phyloP scores from a whole-genome alignment of 2,329 filamentous ascomycete genomes.

The Acephala macrosclerotiorum region DNA sequence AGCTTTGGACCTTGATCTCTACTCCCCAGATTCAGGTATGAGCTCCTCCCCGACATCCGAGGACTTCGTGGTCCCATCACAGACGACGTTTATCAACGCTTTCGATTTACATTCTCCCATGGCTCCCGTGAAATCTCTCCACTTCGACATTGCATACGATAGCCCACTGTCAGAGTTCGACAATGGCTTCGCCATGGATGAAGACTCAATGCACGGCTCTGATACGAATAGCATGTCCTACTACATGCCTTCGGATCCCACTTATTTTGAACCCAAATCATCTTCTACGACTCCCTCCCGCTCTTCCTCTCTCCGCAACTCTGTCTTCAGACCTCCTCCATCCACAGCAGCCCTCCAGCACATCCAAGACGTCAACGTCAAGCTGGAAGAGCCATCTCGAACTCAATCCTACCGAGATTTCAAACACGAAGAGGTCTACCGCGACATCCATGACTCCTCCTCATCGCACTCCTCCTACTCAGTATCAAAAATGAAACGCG shows the following conservation, averaged over 20 bases:
- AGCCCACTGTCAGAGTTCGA: constrained; percentile 21
- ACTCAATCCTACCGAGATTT: background rate
- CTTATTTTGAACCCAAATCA: constrained; percentile 1
- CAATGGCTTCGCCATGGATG: background rate
- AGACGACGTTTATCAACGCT: constrained; percentile 36
- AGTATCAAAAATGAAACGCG: background rate
- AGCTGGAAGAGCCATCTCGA: background rate
- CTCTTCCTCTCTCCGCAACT: constrained; percentile 9
- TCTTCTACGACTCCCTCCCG: constrained; percentile 22
- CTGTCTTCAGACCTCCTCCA: constrained; percentile 13
- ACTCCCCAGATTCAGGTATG: constrained; percentile 31
- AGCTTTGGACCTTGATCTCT: constrained; percentile 31
- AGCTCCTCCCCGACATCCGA: constrained; percentile 26
- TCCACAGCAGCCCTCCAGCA: constrained; percentile 24
- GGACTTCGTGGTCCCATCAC: constrained; percentile 38
- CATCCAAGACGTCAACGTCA: constrained; percentile 13
- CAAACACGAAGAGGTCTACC: background rate
- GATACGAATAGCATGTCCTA: constrained; percentile 15
- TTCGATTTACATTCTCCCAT: constrained; percentile 33
- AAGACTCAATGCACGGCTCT: constrained; percentile 2
- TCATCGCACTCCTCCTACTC: background rate
- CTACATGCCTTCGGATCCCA: constrained; percentile 3
- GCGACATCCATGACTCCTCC: background rate
- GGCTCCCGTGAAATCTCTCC: constrained; percentile 21
- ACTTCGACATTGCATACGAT: constrained; percentile 28